These are phyloP conservation scores for Acanthochlamys bracteata DNA, from an alignment of 106 monocot species.

Conservation along the genomic window DNA sequence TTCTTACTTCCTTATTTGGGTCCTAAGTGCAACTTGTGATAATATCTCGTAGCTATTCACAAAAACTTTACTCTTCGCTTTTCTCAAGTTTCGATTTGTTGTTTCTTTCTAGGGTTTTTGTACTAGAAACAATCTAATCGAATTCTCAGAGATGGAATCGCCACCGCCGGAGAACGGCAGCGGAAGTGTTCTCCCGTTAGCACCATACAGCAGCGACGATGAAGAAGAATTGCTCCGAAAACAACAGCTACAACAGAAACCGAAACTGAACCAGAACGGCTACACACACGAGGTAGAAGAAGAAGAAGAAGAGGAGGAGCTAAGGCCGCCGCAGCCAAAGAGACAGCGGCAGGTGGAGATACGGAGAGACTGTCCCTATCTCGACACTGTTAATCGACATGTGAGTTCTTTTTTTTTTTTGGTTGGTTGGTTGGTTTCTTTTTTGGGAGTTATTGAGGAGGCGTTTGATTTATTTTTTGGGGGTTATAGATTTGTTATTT, in stretches of 20 bases:
- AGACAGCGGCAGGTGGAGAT: slow-evolving; percentile 63
- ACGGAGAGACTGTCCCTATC: slow-evolving; percentile 85
- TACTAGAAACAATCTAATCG: too few species aligned
- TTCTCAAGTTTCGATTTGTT: too few species aligned
- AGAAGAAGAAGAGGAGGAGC: slow-evolving; percentile 19
- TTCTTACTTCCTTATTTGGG: too few species aligned
- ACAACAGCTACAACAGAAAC: slow-evolving; percentile 13
- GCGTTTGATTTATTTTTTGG: not conserved
- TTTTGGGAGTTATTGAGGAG: not conserved
- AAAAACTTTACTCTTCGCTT: too few species aligned
- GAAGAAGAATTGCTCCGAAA: slow-evolving; percentile 20
- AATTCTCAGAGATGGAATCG: too few species aligned
- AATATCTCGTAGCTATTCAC: too few species aligned
- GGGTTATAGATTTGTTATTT: not conserved
- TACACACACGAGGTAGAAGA: slow-evolving; percentile 20
- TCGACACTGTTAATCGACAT: slow-evolving; percentile 97
- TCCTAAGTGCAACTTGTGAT: too few species aligned
- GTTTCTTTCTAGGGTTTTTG: too few species aligned
- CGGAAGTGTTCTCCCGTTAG: slow-evolving; percentile 22
- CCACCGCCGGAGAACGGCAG: not conserved
- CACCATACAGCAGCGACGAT: slow-evolving; percentile 30
- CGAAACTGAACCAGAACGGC: not conserved
- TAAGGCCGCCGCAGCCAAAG: slow-evolving; percentile 8
- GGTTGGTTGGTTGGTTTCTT: not conserved
- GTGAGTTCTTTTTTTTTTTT: slow-evolving; percentile 15